Conservation (phyloP, 225 moss, liverwort and hornwort species). For the Climacium dendroides region DNA sequence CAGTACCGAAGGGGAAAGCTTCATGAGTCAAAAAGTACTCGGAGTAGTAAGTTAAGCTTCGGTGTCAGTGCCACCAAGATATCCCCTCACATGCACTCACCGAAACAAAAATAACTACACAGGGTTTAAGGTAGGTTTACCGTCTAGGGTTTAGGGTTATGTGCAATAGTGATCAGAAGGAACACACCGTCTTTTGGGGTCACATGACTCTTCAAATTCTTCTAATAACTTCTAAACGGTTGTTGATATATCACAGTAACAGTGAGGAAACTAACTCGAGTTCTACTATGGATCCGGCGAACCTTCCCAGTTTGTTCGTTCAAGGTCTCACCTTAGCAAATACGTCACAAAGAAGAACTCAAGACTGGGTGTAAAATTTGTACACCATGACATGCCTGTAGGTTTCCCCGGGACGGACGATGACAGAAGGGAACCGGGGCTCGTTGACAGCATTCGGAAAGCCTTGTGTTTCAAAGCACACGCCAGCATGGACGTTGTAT, state of each 20-base stretch:
- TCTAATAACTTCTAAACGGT: background rate
- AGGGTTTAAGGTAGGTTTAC: background rate
- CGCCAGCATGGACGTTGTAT: constrained; percentile 37
- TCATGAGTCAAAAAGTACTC: background rate
- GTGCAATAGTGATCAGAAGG: background rate
- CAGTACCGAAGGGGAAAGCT: background rate
- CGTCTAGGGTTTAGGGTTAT: background rate
- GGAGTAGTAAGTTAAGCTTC: background rate
- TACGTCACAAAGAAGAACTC: background rate
- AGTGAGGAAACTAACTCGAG: background rate
- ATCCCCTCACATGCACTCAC: background rate
- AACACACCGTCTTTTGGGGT: background rate
- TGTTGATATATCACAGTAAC: background rate
- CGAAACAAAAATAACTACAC: background rate
- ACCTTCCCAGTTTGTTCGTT: background rate
- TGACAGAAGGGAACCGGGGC: constrained; percentile 44
- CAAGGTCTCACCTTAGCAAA: background rate
- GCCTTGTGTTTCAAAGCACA: constrained; percentile 81
- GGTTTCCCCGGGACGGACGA: constrained; percentile 62
- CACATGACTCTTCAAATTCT: background rate
- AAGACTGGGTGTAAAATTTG: constrained; percentile 39
- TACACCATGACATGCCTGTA: constrained; percentile 68
- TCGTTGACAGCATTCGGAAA: constrained; percentile 89
- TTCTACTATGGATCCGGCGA: background rate
- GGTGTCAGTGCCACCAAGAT: background rate